phyloP scores from a whole-genome alignment of 805 yeast species.

The Priceomyces haplophilus region DNA sequence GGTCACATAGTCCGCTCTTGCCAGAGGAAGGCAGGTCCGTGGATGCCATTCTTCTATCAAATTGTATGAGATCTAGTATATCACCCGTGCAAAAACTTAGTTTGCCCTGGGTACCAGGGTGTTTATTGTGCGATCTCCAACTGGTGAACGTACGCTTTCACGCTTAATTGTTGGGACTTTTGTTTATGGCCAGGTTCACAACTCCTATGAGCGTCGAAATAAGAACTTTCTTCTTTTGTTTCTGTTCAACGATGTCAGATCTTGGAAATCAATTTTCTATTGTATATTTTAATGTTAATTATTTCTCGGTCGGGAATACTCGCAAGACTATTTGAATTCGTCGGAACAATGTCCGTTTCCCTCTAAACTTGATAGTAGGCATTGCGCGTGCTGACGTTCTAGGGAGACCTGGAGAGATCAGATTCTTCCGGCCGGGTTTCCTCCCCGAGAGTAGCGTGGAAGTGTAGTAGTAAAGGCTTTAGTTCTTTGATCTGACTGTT shows the following conservation, averaged over 20 bases:
- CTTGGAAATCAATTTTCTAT: background rate
- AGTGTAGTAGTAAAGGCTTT: too few species aligned
- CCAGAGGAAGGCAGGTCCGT: background rate
- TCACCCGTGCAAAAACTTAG: background rate
- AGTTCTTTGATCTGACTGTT: too few species aligned
- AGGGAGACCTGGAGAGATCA: too few species aligned
- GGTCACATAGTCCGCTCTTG: background rate
- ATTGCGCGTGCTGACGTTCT: too few species aligned
- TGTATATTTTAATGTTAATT: background rate
- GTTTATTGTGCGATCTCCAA: background rate
- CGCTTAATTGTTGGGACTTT: background rate
- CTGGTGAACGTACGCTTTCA: background rate
- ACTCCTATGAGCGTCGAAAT: background rate
- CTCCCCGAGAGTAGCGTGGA: too few species aligned
- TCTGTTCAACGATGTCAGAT: background rate
- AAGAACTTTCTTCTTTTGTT: background rate
- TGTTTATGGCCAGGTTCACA: background rate
- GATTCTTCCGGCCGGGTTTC: too few species aligned
- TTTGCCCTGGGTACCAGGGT: constrained; percentile 1
- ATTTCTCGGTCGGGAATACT: background rate
- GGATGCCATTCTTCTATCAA: constrained; percentile 1
- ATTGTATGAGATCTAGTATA: background rate
- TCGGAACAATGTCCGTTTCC: background rate
- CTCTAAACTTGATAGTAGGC: too few species aligned
- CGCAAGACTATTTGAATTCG: background rate